Evolutionary conservation across 2,329 filamentous ascomycete genomes (phyloP), one percentile per base, ranked within the genome.

Genomic region (Botrytis byssoidea): DNA sequence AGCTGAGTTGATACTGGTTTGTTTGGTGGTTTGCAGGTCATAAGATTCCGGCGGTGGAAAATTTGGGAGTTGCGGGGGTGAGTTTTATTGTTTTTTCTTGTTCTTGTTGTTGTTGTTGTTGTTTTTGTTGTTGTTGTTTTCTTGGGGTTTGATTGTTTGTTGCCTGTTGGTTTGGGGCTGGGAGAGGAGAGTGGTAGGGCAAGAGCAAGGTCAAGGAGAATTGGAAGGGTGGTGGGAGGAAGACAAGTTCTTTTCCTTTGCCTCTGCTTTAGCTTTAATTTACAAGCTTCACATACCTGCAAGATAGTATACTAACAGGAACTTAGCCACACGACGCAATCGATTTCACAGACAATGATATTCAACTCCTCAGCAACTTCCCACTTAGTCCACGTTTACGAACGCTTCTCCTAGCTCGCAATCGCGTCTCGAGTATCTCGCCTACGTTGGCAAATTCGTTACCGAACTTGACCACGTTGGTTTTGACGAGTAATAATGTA

Each of bases 321-420:
- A 32, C 12, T 80, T 80, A 97, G 93, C 93, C 95, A 79, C 94
- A 97, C 88, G 96, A 98, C 86, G 91, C 93, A 77, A 97, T 99
- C 87, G 96, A 99, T 85, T 91, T 99, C 80, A 98, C 96, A 83
- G 96, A 99, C 87, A 99, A 99, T 83, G 95, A 98, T 84, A 95
- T 99, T 81, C 90, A 93, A 79, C 87, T 92, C 68, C 89, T 99
- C 76, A 92, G 91, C 77, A 98, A 98, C 85, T 97, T 99, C 82
- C 96, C 96, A 5, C 90, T 97, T 69, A 95, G 93, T 73, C 95
- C 94, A 64, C 92, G 96, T 78, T 87, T 98, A 79, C 92, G 90
- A 79, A 97, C 94, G 32, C 89, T 99, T 60, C 90, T 99, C 66
- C 89, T 97, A 72, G 94, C 94, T 71, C 91, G 94, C 77, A 99